A percentile compares a stretch with the other conserved stretches of the same genome.
phyloP scores from a whole-genome alignment of 225 moss, liverwort and hornwort species.

The Lunularia cruciata region DNA sequence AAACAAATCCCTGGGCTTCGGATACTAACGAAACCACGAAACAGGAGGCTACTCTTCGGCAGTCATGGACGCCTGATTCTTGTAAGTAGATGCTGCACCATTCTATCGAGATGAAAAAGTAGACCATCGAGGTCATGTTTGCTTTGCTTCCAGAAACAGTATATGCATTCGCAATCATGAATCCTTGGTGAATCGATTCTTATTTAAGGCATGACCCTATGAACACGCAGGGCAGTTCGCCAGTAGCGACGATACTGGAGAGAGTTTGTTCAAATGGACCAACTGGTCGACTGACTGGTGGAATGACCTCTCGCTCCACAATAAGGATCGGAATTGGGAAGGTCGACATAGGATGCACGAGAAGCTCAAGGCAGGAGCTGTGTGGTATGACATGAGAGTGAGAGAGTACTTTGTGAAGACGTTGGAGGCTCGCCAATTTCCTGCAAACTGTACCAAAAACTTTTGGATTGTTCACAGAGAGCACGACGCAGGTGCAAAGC shows the following conservation, averaged over 20 bases:
- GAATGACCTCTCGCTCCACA: background rate
- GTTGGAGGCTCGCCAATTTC: constrained; percentile 26
- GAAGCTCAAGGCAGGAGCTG: background rate
- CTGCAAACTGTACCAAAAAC: constrained; percentile 26
- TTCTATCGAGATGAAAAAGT: background rate
- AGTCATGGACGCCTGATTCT: background rate
- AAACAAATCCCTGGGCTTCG: background rate
- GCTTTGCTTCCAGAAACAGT: too few species aligned
- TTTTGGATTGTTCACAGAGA: constrained; percentile 33
- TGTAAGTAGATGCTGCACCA: background rate
- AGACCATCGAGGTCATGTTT: too few species aligned
- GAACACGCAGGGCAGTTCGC: background rate
- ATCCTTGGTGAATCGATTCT: too few species aligned
- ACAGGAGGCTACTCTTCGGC: background rate
- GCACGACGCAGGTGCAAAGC: constrained; percentile 23
- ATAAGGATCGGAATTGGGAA: constrained; percentile 25
- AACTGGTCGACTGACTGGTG: constrained; percentile 27
- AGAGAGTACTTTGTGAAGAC: constrained; percentile 17
- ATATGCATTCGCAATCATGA: too few species aligned
- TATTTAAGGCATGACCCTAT: too few species aligned
- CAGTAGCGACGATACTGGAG: background rate
- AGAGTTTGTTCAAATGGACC: constrained; percentile 13
- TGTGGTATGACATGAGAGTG: constrained; percentile 29
- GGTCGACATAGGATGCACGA: constrained; percentile 26
- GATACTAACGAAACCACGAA: too few species aligned